Conservation (phyloP, 176 grass and related monocot species). For the Avena atlantica region DNA sequence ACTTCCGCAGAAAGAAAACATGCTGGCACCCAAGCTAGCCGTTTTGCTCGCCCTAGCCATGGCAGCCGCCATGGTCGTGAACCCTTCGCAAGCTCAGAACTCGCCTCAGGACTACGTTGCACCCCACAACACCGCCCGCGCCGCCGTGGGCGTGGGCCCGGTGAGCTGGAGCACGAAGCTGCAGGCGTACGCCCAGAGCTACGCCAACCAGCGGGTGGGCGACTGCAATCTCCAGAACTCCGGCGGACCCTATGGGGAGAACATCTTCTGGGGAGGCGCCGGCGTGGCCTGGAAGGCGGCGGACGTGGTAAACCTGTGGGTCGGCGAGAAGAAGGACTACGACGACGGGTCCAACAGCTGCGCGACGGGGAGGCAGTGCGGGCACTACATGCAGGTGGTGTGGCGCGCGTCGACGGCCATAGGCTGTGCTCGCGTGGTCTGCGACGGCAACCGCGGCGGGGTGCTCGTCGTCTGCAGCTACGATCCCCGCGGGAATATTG, state of each 20-base stretch:
- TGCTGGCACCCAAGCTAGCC: neutral
- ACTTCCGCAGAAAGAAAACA: too few species aligned
- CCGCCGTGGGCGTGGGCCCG: slow-evolving; percentile 12
- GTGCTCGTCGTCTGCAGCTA: neutral
- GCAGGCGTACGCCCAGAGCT: slow-evolving; percentile 33
- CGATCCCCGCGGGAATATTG: neutral
- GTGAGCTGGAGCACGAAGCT: slow-evolving; percentile 40
- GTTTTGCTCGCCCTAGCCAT: neutral
- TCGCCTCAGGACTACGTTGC: neutral
- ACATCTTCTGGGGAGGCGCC: slow-evolving; percentile 32
- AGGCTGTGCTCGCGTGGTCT: neutral
- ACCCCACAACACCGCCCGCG: slow-evolving; percentile 41
- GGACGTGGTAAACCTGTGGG: slow-evolving; percentile 42
- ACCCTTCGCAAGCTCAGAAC: neutral
- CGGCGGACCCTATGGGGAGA: slow-evolving; percentile 46
- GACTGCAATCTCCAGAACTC: slow-evolving; percentile 48
- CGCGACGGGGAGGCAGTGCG: slow-evolving; percentile 7
- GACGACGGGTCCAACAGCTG: slow-evolving; percentile 45
- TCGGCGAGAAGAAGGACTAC: slow-evolving; percentile 44
- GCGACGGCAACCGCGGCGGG: neutral
- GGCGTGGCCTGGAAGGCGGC: neutral
- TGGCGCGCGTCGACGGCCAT: neutral
- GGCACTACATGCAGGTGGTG: slow-evolving; percentile 62
- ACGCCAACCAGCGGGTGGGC: slow-evolving; percentile 33
- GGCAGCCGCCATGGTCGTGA: neutral